Conservation (phyloP, 768 basidiomycete species). For the Rhodotorula taiwanensis region DNA sequence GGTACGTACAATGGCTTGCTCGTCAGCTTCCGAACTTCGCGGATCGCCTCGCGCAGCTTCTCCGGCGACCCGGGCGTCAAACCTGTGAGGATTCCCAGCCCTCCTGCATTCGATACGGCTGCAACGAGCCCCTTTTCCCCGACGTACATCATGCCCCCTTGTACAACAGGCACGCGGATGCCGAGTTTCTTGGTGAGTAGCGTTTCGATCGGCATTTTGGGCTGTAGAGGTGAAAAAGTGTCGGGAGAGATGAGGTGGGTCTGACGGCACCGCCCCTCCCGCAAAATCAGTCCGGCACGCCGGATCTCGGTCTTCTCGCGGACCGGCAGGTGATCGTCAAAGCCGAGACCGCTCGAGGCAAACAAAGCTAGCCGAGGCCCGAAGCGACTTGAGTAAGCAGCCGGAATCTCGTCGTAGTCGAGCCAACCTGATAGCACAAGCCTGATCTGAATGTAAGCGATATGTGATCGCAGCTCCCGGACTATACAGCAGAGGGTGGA, state of each 20-base stretch:
- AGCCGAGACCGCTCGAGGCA: too few relatives aligned
- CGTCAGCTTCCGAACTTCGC: constrained; percentile 59
- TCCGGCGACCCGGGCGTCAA: constrained; percentile 80
- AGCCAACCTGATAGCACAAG: too few relatives aligned
- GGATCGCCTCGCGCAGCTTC: constrained; percentile 69
- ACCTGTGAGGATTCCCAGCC: constrained; percentile 78
- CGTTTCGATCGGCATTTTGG: constrained; percentile 39
- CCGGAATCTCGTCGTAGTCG: too few relatives aligned
- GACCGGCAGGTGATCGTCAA: too few relatives aligned
- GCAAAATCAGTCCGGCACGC: too few relatives aligned
- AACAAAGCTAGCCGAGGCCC: too few relatives aligned
- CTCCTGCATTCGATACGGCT: constrained; percentile 75
- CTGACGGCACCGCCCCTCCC: too few relatives aligned
- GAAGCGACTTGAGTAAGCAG: too few relatives aligned
- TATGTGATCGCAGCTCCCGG: too few relatives aligned
- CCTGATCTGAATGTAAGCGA: too few relatives aligned
- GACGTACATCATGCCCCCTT: constrained; percentile 81
- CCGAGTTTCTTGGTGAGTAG: constrained; percentile 40
- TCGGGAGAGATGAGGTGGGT: background rate
- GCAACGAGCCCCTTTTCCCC: constrained; percentile 66
- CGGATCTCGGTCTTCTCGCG: too few relatives aligned
- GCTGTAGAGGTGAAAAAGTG: background rate
- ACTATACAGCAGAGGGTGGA: too few relatives aligned
- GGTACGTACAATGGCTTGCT: constrained; percentile 57
- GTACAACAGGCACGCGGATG: constrained; percentile 57